These are phyloP conservation scores for Ogataea nitratoaversa DNA, from an alignment of 805 yeast species.

Conservation along the genomic window DNA sequence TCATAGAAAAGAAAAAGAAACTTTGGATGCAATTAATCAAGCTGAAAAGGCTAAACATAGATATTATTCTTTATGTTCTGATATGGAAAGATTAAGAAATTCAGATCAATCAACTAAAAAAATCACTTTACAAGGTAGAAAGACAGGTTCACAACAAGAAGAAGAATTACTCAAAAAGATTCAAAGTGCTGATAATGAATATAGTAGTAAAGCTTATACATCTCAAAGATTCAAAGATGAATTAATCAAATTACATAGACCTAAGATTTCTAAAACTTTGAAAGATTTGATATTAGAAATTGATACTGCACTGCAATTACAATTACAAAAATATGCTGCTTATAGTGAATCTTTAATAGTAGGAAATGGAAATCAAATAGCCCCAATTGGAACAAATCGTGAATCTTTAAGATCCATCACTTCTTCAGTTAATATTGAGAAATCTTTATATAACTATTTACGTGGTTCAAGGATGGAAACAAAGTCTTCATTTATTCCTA, in stretches of 20 bases:
- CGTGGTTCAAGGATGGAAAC: slow-evolving; percentile 29
- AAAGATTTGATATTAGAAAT: slow-evolving; percentile 78
- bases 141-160: slow-evolving; percentile 81
- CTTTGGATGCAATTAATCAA: slow-evolving; percentile 69
- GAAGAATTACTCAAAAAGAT: slow-evolving; percentile 82
- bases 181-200: slow-evolving; percentile 81
- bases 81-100: slow-evolving; percentile 70
- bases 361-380: slow-evolving; percentile 77
- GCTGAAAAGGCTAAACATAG: slow-evolving; percentile 86
- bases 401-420: slow-evolving; percentile 74
- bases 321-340: slow-evolving; percentile 83
- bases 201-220: slow-evolving; percentile 67
- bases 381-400: slow-evolving; percentile 55
- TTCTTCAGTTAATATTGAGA: slow-evolving; percentile 74
- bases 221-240: slow-evolving; percentile 74
- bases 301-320: slow-evolving; percentile 86
- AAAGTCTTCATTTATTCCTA: slow-evolving; percentile 49
- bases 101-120: slow-evolving; percentile 84
- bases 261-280: slow-evolving; percentile 65
- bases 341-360: slow-evolving; percentile 79
- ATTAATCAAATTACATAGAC: slow-evolving; percentile 69
- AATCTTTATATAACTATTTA: slow-evolving; percentile 70
- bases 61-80: slow-evolving; percentile 78
- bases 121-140: slow-evolving; percentile 73
- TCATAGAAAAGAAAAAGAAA: slow-evolving; percentile 76